These are phyloP conservation scores for Cardamine resedifolia DNA, from an alignment of 345 rosid species.

Conservation along the genomic window DNA sequence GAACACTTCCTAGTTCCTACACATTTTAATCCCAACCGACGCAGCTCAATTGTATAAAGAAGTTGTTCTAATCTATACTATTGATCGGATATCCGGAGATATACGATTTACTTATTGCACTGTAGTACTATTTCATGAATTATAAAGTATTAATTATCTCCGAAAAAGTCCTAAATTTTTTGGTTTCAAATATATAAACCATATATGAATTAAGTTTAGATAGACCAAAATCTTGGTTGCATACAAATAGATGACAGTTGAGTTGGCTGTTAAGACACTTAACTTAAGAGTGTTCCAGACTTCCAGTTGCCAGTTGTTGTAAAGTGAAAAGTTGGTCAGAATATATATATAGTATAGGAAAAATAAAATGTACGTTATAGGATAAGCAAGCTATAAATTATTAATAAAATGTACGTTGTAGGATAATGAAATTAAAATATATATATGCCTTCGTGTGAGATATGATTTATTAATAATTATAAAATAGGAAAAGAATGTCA, in stretches of 20 bases:
- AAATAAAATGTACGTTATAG: not conserved
- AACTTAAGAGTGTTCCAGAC: not conserved
- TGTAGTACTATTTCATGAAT: not conserved
- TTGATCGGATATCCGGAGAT: too few relatives aligned
- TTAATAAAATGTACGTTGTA: not conserved
- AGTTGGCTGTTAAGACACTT: too few relatives aligned
- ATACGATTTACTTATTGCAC: not conserved
- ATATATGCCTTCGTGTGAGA: slow-evolving; percentile 7
- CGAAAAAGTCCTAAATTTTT: not conserved
- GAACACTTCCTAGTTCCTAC: too few relatives aligned
- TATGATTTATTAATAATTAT: not conserved
- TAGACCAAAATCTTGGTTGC: not conserved
- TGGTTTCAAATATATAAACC: not conserved
- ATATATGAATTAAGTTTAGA: not conserved
- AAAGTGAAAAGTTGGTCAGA: not conserved
- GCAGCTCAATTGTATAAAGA: too few relatives aligned
- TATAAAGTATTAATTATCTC: not conserved
- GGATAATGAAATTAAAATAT: not conserved
- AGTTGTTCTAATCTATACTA: too few relatives aligned
- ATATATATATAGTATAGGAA: not conserved
- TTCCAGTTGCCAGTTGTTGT: not conserved
- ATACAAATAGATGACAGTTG: not conserved
- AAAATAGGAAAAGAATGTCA: slow-evolving; percentile 17
- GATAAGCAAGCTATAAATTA: too few relatives aligned
- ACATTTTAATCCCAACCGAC: too few relatives aligned